These are phyloP conservation scores for Apiospora arundinis DNA, from an alignment of 2,329 filamentous ascomycete genomes.

Conservation along the genomic window DNA sequence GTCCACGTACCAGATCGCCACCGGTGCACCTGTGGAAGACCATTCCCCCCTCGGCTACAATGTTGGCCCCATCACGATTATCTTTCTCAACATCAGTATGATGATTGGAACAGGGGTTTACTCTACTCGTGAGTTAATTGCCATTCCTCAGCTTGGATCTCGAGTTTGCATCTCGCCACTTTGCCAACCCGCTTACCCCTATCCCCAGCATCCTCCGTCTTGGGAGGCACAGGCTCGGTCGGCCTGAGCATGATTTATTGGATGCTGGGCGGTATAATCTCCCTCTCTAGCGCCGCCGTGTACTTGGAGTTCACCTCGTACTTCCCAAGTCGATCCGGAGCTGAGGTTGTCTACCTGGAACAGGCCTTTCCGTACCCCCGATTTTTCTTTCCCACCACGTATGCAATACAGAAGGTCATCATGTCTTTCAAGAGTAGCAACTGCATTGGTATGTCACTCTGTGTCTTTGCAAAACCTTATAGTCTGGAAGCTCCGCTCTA, in stretches of 20 bases:
- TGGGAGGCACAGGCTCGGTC: slow-evolving; percentile 65
- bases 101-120: slow-evolving; percentile 72
- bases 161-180: not conserved
- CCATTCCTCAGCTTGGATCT: not conserved
- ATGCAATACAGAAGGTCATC: slow-evolving; percentile 67
- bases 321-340: slow-evolving; percentile 70
- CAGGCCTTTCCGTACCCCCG: slow-evolving; percentile 69
- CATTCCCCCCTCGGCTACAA: slow-evolving; percentile 65
- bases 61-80: slow-evolving; percentile 60
- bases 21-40: slow-evolving; percentile 66
- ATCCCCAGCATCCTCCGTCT: slow-evolving; percentile 48
- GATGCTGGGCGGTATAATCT: slow-evolving; percentile 66
- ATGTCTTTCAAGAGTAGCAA: slow-evolving; percentile 72
- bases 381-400: slow-evolving; percentile 69
- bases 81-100: slow-evolving; percentile 66
- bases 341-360: slow-evolving; percentile 72
- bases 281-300: slow-evolving; percentile 59
- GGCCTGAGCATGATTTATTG: slow-evolving; percentile 69
- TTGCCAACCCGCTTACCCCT: slow-evolving; percentile 25
- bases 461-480: too few relatives aligned
- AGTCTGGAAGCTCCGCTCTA: too few relatives aligned
- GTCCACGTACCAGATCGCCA: slow-evolving; percentile 64
- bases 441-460: slow-evolving; percentile 52
- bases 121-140: slow-evolving; percentile 61
- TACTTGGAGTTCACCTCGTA: slow-evolving; percentile 70